Percentiles rank a stretch among this genome's conserved stretches.
These are phyloP conservation scores for Acanthamoeba lenticulata DNA, from an alignment of 208 protist genomes.

Conservation along the genomic window DNA sequence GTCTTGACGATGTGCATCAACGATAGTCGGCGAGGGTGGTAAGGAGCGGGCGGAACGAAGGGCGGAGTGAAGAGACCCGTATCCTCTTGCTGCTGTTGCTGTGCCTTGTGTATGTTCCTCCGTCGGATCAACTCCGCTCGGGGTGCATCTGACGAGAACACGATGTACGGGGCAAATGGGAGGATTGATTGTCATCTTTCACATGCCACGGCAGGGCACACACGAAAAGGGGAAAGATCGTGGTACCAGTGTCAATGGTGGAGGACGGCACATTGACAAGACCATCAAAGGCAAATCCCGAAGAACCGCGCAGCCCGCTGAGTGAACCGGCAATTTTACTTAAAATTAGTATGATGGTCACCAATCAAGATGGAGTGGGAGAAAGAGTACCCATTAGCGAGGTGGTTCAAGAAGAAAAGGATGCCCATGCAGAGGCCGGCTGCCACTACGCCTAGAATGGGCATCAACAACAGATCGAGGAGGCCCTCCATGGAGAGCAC, in stretches of 20 bases:
- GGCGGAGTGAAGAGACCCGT: constrained; percentile 24
- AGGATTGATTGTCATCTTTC: background rate
- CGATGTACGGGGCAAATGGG: background rate
- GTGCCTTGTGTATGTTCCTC: constrained; percentile 19
- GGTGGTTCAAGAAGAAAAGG: background rate
- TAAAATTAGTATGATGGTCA: background rate
- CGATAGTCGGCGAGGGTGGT: constrained; percentile 23
- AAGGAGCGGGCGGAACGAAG: constrained; percentile 38
- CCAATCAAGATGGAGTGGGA: background rate
- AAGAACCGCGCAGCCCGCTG: background rate
- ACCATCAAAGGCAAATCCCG: background rate
- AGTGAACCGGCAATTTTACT: background rate
- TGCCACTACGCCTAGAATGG: background rate
- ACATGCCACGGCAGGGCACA: background rate
- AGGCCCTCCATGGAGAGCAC: constrained; percentile 5
- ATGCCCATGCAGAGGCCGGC: background rate
- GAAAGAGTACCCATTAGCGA: constrained; percentile 23
- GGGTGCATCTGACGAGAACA: background rate
- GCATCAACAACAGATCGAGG: background rate
- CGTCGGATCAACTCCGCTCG: constrained; percentile 36
- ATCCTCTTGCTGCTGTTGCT: constrained; percentile 7
- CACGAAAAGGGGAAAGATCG: background rate
- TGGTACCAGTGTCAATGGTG: background rate
- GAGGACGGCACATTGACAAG: constrained; percentile 41
- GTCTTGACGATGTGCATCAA: constrained; percentile 49